Evolutionary conservation across 2,329 filamentous ascomycete species (phyloP).

Genomic region (Pyrenochaeta sp.): DNA sequence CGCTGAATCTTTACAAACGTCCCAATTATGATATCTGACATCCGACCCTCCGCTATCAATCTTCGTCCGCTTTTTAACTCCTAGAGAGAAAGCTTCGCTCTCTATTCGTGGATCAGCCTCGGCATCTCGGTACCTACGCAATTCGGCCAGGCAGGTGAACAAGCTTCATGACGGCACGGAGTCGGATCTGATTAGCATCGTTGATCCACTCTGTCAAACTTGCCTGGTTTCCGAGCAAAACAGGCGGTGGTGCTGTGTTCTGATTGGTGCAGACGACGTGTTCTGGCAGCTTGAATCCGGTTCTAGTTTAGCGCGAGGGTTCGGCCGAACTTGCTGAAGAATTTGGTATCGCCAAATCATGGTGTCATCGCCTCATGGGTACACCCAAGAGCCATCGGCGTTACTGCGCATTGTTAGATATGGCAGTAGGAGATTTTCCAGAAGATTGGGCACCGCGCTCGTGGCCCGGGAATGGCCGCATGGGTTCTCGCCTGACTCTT

Average conservation of each 20-base stretch:
- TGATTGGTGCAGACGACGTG: background rate
- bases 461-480: background rate
- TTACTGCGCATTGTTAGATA: slow-evolving; percentile 3
- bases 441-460: slow-evolving; percentile 1
- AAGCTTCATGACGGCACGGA: slow-evolving; percentile 10
- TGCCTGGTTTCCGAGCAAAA: background rate
- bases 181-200: slow-evolving; percentile 10
- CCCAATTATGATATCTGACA: background rate
- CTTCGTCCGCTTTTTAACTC: background rate
- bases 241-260: background rate
- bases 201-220: background rate
- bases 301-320: background rate
- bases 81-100: background rate
- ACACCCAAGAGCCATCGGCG: background rate
- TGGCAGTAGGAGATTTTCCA: slow-evolving; percentile 4
- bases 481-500: slow-evolving; percentile 4
- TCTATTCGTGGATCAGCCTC: slow-evolving; percentile 5
- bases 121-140: slow-evolving; percentile 6
- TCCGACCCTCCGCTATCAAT: background rate
- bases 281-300: background rate
- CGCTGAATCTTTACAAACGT: background rate
- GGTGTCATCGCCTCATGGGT: slow-evolving; percentile 22
- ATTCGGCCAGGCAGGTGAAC: background rate
- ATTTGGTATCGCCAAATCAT: slow-evolving; percentile 16
- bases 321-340: slow-evolving; percentile 20